Evolutionary conservation across 2,329 filamentous ascomycete species (phyloP), one percentile per base, ranked within the genome.

Genomic region (Ophiocordyceps camponoti-floridani): DNA sequence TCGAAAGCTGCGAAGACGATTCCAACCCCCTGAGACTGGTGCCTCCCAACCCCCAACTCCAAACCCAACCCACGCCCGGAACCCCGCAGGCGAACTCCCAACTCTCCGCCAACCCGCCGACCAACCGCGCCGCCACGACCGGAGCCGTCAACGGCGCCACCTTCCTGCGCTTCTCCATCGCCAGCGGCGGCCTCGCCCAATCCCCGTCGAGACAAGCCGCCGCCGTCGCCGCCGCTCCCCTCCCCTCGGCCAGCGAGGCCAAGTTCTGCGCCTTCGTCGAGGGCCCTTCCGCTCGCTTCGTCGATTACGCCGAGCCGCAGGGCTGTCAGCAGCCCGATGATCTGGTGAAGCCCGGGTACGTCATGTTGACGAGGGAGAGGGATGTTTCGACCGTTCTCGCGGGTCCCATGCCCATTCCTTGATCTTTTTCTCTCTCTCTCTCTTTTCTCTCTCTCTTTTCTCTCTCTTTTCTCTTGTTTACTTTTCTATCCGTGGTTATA

Each of bases 21-120:
- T 37, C 35, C 14, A 37, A 37, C 5, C 35, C 35, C 18, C 35
- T 37, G 4, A 37, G 48, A 77, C 71, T 51, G 68, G 81, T 60
- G 71, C 68, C 47, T 65, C 78, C 49, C 73, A 84, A 76, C 75
- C 80, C 44, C 2, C 56, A 66, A 4, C 60, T 79, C 41, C 65
- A 67, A 48, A 67, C 77, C 62, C 63, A 67, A n/a, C 56, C 58
- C 37, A 63, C 65, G 11, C 60, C 65, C 13, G 55, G 61, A 10
- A 62, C 61, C n/a, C n/a, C n/a, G n/a, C n/a, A n/a, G n/a, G n/a
- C n/a, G n/a, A n/a, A n/a, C n/a, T n/a, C n/a, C n/a, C n/a, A n/a
- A n/a, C n/a, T n/a, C n/a, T n/a, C n/a, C n/a, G n/a, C n/a, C n/a
- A n/a, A n/a, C n/a, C n/a, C n/a, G n/a, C n/a, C n/a, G n/a, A n/a